Base-by-base conservation (phyloP, 2,329 filamentous ascomycete genomes). In the Lecanicillium sp. region DNA sequence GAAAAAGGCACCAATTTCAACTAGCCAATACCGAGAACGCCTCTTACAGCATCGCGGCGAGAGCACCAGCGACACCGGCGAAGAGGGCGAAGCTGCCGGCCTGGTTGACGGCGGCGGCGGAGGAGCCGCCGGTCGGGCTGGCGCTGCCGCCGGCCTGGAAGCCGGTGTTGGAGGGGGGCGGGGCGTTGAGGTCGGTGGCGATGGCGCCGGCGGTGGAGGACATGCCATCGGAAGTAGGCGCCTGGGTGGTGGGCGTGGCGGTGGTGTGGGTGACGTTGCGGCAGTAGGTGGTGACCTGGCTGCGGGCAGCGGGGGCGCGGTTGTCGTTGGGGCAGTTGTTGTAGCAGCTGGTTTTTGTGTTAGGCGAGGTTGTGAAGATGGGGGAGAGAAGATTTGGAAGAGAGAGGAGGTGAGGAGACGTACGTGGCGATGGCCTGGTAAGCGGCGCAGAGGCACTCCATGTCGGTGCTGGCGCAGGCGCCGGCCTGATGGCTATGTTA, bases 301-400 rank as follows among this genome's bases (percentile, higher is more conserved):
- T 58, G 42, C 62, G 53, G 54, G 64, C 65, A 17, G 59, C 46
- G 44, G 55, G 46, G 52, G 57, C 62, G 38, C 69, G 65, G 43
- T 58, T 2, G 61, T 78, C 74, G 56, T 71, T 64, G 58, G 75
- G 75, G 67, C 75, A 78, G 70, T 78, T 77, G 68, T 75, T 74
- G 66, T 69, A 78, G 72, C 74, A 78, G 52, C 72, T 74, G 48
- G 38, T 49, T 32, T 35, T 32, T 32, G n/a, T 38, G 20, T 14
- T 20, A 23, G 38, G 23, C 8, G 20, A 24, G 11, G 15, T n/a
- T 24, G 23, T 30, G 33, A 14, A 12, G n/a, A n/a, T n/a, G n/a
- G n/a, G n/a, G n/a, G n/a, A 17, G 14, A 14, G n/a, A 23, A 23
- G 40, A n/a, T n/a, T n/a, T n/a, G n/a, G n/a, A 14, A 17, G 36